Evolutionary conservation across 495 filamentous ascomycete genomes (phyloP), one percentile per base, ranked within the genome.

Genomic region (Penicillium samsonianum): DNA sequence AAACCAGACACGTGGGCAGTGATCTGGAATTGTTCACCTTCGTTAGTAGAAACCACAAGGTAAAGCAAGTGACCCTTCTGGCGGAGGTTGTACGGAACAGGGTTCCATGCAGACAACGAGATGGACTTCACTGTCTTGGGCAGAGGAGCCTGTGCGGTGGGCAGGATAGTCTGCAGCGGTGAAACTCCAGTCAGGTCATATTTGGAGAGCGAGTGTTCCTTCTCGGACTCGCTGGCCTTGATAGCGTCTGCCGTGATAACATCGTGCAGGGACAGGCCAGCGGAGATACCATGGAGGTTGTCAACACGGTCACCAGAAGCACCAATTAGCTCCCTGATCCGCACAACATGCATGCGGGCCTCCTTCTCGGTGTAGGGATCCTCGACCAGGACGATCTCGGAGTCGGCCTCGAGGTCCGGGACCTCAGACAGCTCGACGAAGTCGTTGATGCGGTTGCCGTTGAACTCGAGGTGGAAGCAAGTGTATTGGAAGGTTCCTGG

Each of bases 331-430:
- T 99, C 95, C 59, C 95, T 80, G 51, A 96, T 85, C 49, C 95
- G 82, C 43, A 98, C 83, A 48, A 97, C 75, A 73, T 99, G 95
- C 80, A 98, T 87, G 58, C 95, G 87, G 48, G 95, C 93, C 73
- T 98, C 94, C 79, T 96, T 98, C 77, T 98, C 95, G 23, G 91
- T 99, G 72, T 99, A 99, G 17, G 95, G 90, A 67, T 99, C 95
- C 73, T 97, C 91, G 41, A 97, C 85, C 57, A 99, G 76, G 33
- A 80, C 82, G 38, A 98, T 78, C 68, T 90, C 86, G 11, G 91
- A 87, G 53, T 88, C 86, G 9, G 85, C 74, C 37, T 80, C 82
- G 30, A 98, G 80, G 42, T 80, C 92, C n/a, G 85, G 79, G 20
- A 97, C 88, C 70, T 98, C 95, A 25, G 92, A 94, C 43, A 99